Percentiles rank a stretch among this genome's conserved stretches.
phyloP scores from a whole-genome alignment of 2,329 filamentous ascomycete genomes.

The Alternaria longipes region DNA sequence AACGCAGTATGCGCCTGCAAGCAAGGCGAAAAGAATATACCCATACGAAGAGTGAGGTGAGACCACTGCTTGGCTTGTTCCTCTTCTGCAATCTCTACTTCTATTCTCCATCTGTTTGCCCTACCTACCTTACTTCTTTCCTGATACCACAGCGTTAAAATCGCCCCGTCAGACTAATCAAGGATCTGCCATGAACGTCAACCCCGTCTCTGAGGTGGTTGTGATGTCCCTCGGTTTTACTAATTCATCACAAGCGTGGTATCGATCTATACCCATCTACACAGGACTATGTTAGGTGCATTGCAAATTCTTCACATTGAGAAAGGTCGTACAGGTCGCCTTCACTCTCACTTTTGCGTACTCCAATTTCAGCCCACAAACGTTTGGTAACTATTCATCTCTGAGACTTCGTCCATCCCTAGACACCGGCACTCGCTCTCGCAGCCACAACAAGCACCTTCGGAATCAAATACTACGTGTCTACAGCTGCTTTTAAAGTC shows the following conservation, averaged over 20 bases:
- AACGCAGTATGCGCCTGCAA: not conserved
- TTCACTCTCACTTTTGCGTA: not conserved
- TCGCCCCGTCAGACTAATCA: not conserved
- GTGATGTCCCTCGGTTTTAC: not conserved
- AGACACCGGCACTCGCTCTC: not conserved
- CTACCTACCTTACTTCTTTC: not conserved
- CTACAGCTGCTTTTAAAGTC: not conserved
- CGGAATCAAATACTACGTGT: not conserved
- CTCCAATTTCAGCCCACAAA: not conserved
- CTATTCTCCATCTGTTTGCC: not conserved
- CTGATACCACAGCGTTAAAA: not conserved
- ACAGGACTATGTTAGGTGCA: not conserved
- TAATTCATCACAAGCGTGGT: not conserved
- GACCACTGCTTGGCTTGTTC: not conserved
- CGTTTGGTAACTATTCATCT: not conserved
- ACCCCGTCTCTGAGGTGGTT: not conserved
- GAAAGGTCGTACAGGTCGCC: not conserved
- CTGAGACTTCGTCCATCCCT: not conserved
- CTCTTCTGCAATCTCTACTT: not conserved
- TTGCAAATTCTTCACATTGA: not conserved
- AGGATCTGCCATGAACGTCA: not conserved
- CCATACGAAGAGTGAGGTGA: not conserved
- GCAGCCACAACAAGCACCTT: not conserved
- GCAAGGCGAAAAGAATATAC: conserved; percentile 1
- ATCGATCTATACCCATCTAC: not conserved